Evolutionary conservation across 192 early-diverging fungal species (phyloP).

Genomic region (Rhizophagus clarus): DNA sequence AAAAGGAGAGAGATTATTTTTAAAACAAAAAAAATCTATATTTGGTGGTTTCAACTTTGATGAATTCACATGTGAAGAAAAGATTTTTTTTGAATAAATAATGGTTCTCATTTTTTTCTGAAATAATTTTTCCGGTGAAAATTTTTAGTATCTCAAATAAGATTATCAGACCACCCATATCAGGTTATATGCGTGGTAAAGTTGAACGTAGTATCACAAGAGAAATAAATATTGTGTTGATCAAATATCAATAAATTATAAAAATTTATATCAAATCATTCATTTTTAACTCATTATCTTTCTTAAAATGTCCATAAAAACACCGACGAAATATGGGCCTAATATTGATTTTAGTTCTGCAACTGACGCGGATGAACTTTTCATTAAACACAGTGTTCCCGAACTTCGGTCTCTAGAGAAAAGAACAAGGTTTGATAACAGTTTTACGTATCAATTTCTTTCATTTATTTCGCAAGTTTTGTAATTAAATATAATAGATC

Average conservation of each 20-base stretch:
- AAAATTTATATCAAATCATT: no score
- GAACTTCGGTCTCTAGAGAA: constrained; percentile 48
- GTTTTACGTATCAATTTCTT: neutral
- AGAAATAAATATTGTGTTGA: no score
- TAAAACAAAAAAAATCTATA: neutral
- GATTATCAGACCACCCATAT: no score
- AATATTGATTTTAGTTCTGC: neutral
- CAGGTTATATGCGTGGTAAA: no score
- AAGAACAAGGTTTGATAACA: constrained; percentile 42
- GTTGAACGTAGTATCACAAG: no score
- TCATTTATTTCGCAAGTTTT: neutral
- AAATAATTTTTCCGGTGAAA: no score
- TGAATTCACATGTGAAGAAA: neutral
- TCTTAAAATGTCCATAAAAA: neutral
- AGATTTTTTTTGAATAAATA: neutral
- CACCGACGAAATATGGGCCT: neutral
- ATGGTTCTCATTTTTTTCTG: neutral
- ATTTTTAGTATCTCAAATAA: no score
- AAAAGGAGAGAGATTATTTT: neutral
- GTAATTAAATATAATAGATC: constrained; percentile 39
- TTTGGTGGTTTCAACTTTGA: neutral
- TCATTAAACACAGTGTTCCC: constrained; percentile 50
- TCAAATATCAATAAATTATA: no score
- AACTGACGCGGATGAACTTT: constrained; percentile 43
- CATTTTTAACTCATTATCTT: neutral